Percentiles rank a stretch among this genome's conserved stretches.
Conservation (phyloP, 345 rosid species). For the Schrenkiella parvula region DNA sequence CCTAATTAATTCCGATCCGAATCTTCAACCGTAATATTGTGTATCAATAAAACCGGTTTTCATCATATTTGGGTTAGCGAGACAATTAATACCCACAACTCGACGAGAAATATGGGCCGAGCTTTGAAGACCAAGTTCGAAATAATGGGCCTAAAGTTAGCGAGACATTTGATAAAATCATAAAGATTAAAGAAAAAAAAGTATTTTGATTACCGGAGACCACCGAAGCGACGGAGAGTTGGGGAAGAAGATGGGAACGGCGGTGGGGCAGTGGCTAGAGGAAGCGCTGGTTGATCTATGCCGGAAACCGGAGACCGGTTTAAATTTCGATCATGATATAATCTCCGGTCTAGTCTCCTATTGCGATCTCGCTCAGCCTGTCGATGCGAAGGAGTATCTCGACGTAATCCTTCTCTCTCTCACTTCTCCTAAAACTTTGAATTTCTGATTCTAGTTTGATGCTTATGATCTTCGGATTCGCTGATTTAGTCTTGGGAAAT, state of each 20-base stretch:
- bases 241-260: slow-evolving; percentile 47
- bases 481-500: background rate
- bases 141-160: background rate
- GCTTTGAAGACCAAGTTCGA: background rate
- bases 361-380: slow-evolving; percentile 85
- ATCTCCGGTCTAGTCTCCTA: slow-evolving; percentile 88
- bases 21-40: too few species aligned
- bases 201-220: background rate
- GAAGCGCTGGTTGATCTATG: slow-evolving; percentile 70
- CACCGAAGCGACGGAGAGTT: slow-evolving; percentile 4
- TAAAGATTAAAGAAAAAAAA: too few species aligned
- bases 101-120: background rate
- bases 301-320: slow-evolving; percentile 51
- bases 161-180: background rate
- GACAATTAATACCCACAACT: background rate
- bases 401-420: slow-evolving; percentile 47
- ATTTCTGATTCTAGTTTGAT: background rate
- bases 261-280: slow-evolving; percentile 78
- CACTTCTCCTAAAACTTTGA: background rate
- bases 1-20: too few species aligned
- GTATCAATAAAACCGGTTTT: too few species aligned
- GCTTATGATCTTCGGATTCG: background rate
- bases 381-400: slow-evolving; percentile 93
- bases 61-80: too few species aligned
- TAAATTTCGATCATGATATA: slow-evolving; percentile 72